Base-by-base conservation (phyloP, 129 eudicot species). In the Calendula officinalis region DNA sequence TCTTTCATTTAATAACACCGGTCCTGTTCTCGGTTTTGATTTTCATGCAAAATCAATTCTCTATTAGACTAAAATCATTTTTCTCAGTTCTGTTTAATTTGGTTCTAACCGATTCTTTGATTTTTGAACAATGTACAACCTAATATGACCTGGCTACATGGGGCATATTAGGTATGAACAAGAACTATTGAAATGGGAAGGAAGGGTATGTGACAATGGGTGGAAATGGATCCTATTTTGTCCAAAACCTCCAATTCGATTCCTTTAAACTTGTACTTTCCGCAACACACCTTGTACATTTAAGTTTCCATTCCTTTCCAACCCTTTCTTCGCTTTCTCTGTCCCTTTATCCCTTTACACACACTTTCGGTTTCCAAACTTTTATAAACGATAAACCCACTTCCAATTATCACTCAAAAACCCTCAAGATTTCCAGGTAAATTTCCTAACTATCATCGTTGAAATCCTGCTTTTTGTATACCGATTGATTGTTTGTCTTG, bases 381-480 rank as follows among this genome's bases (percentile, higher is more conserved):
- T 33, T 51, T 27, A 49, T 9, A 27, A 32, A 30, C 75, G 36
- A 50, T 50, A 50, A 70, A 70, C 54, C 75, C 68, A 47, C 35
- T 57, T 34, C 73, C 17, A 43, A 30, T 17, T 5, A 46, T 68
- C 67, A 69, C 52, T 59, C 12, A 70, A 70, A 36, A 46, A 12
- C 68, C 68, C 48, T n/a, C 40, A 37, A 32, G 12, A 37, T 38
- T 49, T 60, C 61, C 62, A 70, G 75, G 68, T 60, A 60, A 60
- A 4, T 10, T 35, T 49, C 34, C 1, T 5, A 10, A 35, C 12
- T 32, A 36, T 58, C 49, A 6, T 46, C 55, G 6, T 33, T 34
- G 5, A 42, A 1, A 30, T 66, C 62, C 7, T 54, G 62, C 27
- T 50, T 50, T 42, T 12, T 37, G 17, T 44, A 14, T 45, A 11